These are phyloP conservation scores for Cyphellophora attinorum DNA, from an alignment of 2,329 filamentous ascomycete species.

Conservation along the genomic window DNA sequence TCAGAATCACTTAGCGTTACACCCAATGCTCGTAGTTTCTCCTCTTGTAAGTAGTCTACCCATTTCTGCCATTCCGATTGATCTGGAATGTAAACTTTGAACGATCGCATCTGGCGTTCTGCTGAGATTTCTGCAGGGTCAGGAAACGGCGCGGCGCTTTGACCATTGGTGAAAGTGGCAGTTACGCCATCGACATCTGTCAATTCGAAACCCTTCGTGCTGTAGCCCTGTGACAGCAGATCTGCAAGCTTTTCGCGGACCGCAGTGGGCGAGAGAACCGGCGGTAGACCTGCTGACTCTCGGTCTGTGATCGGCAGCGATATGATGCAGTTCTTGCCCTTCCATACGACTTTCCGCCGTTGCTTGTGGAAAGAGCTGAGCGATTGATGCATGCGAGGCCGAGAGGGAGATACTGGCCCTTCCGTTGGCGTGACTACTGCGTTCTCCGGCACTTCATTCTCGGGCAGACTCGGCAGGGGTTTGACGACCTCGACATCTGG, in stretches of 20 bases:
- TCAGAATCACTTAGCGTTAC: conserved; percentile 73
- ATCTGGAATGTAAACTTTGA: conserved; percentile 32
- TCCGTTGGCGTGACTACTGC: conserved; percentile 12
- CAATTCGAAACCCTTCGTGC: conserved; percentile 31
- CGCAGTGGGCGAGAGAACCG: conserved; percentile 29
- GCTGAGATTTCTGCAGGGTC: conserved; percentile 28
- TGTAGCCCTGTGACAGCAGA: conserved; percentile 35
- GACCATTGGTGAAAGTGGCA: conserved; percentile 16
- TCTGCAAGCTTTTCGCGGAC: conserved; percentile 28
- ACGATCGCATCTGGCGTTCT: conserved; percentile 24
- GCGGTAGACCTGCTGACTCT: conserved; percentile 42
- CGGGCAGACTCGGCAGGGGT: conserved; percentile 29
- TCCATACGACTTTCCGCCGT: conserved; percentile 67
- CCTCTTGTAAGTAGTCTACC: conserved; percentile 73
- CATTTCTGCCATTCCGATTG: conserved; percentile 63
- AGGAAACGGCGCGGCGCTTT: conserved; percentile 34
- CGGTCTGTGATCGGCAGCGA: conserved; percentile 59
- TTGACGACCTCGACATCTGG: conserved; percentile 14
- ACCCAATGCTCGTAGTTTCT: conserved; percentile 83
- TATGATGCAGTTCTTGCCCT: conserved; percentile 64
- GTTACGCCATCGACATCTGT: conserved; percentile 8
- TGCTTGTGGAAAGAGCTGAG: conserved; percentile 22
- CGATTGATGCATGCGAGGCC: conserved; percentile 40
- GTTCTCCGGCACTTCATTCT: conserved; percentile 18
- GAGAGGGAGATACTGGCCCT: conserved; percentile 23